These are phyloP conservation scores for Solanum verrucosum DNA, from an alignment of 257 asterid genomes.

Conservation along the genomic window DNA sequence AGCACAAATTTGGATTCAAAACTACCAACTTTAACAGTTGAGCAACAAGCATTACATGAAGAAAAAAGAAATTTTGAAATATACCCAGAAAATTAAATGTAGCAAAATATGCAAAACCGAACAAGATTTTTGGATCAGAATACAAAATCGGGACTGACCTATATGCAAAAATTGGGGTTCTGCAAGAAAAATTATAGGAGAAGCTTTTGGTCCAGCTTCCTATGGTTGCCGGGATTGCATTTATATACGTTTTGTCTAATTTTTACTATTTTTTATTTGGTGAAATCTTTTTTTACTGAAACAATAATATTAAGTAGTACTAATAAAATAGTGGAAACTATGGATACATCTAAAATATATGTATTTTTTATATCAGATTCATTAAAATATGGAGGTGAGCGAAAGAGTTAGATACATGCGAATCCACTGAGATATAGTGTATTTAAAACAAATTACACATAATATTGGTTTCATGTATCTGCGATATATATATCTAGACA, in stretches of 20 bases:
- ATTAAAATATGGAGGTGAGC: neutral
- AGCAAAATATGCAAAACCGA: neutral
- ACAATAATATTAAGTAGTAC: no score
- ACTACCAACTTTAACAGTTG: neutral
- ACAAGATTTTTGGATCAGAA: neutral
- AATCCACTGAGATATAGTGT: no score
- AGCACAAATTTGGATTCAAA: neutral
- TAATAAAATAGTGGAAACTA: no score
- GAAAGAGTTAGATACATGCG: neutral
- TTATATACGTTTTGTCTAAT: neutral
- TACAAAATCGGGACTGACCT: neutral
- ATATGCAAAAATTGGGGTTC: neutral
- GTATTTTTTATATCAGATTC: neutral
- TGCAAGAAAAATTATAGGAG: neutral
- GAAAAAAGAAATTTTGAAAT: neutral
- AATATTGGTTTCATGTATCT: neutral
- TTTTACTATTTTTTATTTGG: neutral
- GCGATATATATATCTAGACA: no score
- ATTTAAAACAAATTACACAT: no score
- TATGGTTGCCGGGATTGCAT: neutral
- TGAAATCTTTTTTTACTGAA: neutral
- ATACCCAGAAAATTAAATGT: slow-evolving; percentile 8
- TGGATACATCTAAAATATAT: no score
- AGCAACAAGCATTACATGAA: neutral
- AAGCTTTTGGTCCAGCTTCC: neutral